Conservation (phyloP, 169 alveolate genomes). For the Babesia ovis region DNA sequence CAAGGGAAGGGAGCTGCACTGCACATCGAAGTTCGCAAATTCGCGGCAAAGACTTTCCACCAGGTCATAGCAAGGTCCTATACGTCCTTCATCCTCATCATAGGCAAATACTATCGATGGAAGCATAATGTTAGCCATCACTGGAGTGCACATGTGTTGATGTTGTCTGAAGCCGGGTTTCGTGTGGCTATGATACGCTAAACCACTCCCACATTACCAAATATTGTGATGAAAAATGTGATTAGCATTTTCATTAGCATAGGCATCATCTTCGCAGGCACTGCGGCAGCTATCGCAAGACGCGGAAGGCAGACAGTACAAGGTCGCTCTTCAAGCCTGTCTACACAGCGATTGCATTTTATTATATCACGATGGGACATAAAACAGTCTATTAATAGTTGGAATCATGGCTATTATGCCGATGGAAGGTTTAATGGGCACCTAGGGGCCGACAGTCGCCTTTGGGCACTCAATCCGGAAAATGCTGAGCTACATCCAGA, state of each 20-base stretch:
- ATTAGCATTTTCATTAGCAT: not conserved
- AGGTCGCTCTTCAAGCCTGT: not conserved
- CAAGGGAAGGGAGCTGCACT: constrained; percentile 9
- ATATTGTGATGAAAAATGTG: constrained; percentile 59
- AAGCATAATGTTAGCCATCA: not conserved
- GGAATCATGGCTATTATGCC: not conserved
- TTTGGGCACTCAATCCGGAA: constrained; percentile 47
- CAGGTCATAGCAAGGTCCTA: constrained; percentile 3
- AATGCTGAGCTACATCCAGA: constrained; percentile 65
- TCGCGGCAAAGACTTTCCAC: constrained; percentile 7
- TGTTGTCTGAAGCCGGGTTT: not conserved
- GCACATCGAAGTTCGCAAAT: constrained; percentile 22
- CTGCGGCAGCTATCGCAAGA: constrained; percentile 4
- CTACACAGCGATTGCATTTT: not conserved
- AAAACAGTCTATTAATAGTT: not conserved
- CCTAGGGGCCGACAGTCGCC: not conserved
- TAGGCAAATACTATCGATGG: constrained; percentile 4
- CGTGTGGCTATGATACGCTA: not conserved
- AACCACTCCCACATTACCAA: not conserved
- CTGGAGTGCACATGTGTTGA: not conserved
- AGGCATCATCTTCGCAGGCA: not conserved
- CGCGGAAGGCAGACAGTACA: constrained; percentile 1
- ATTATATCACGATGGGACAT: not conserved
- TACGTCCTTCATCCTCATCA: not conserved
- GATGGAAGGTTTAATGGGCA: not conserved